These are phyloP conservation scores for Coemansia sp. DNA, from an alignment of 192 early-diverging fungal genomes.

Conservation along the genomic window DNA sequence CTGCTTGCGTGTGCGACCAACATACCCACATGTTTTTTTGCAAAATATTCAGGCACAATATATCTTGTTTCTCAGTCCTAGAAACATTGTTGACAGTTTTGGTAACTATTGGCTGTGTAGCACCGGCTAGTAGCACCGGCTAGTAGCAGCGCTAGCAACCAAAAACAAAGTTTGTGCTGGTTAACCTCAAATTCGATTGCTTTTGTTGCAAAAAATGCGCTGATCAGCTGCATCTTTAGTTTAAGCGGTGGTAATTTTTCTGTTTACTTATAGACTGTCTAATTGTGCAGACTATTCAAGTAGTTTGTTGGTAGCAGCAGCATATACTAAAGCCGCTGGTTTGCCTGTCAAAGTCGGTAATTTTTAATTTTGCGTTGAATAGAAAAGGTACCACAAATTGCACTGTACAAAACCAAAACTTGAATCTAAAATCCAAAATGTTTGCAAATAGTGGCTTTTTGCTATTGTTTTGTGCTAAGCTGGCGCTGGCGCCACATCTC, in stretches of 20 bases:
- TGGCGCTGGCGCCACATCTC: not conserved
- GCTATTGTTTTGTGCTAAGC: not conserved
- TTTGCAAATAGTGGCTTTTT: constrained; percentile 6
- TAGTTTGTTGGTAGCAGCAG: not conserved
- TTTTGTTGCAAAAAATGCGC: not conserved
- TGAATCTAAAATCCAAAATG: not conserved
- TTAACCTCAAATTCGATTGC: not conserved
- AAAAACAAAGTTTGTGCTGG: not conserved
- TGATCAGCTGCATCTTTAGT: not conserved
- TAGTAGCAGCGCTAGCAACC: not conserved
- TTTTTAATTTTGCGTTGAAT: not conserved
- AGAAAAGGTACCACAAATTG: not conserved
- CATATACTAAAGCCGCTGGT: not conserved
- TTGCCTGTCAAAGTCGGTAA: not conserved
- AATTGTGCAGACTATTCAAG: not conserved
- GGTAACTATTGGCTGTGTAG: not conserved
- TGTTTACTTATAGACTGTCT: not conserved
- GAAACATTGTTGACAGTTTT: not conserved
- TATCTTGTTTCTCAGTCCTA: not conserved
- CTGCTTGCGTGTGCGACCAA: not conserved
- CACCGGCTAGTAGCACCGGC: not conserved
- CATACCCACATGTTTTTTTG: not conserved
- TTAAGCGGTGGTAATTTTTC: not conserved
- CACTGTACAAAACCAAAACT: not conserved
- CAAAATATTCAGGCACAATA: not conserved